Percentiles rank a stretch among this genome's conserved stretches.
These are phyloP conservation scores for Lactarius akahatsu DNA, from an alignment of 768 basidiomycete species.

Conservation along the genomic window DNA sequence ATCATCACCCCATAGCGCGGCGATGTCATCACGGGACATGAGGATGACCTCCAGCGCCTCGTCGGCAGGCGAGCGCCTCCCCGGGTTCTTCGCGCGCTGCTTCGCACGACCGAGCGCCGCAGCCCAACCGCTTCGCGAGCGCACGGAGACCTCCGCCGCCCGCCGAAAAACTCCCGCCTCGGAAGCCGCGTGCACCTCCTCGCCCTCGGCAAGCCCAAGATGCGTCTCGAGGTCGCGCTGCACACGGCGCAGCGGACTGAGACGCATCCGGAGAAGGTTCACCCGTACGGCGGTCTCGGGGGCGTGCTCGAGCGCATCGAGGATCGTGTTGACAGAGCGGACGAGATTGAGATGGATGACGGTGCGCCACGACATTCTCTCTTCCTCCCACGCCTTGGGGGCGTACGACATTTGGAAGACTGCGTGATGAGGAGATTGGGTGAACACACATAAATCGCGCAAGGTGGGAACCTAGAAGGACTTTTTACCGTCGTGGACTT, in stretches of 20 bases:
- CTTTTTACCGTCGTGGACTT: slow-evolving; percentile 22
- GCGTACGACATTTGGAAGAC: slow-evolving; percentile 22
- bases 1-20: slow-evolving; percentile 64
- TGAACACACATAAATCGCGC: not conserved
- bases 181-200: slow-evolving; percentile 15
- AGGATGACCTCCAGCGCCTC: slow-evolving; percentile 59
- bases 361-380: slow-evolving; percentile 76
- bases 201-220: slow-evolving; percentile 15
- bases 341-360: slow-evolving; percentile 67
- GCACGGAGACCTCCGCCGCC: slow-evolving; percentile 35
- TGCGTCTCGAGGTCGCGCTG: slow-evolving; percentile 19
- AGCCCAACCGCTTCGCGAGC: slow-evolving; percentile 37
- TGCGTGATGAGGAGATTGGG: not conserved
- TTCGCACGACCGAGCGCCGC: slow-evolving; percentile 30
- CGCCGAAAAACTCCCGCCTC: slow-evolving; percentile 13
- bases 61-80: slow-evolving; percentile 40
- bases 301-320: slow-evolving; percentile 38
- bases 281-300: slow-evolving; percentile 17
- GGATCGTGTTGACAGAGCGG: slow-evolving; percentile 43
- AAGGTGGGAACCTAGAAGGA: not conserved
- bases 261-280: slow-evolving; percentile 28
- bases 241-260: slow-evolving; percentile 38
- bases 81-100: slow-evolving; percentile 14
- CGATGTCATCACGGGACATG: slow-evolving; percentile 64
- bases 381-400: slow-evolving; percentile 48